These are phyloP conservation scores for Aspergillus hiratsukae DNA, from an alignment of 2,329 filamentous ascomycete species.

Conservation along the genomic window DNA sequence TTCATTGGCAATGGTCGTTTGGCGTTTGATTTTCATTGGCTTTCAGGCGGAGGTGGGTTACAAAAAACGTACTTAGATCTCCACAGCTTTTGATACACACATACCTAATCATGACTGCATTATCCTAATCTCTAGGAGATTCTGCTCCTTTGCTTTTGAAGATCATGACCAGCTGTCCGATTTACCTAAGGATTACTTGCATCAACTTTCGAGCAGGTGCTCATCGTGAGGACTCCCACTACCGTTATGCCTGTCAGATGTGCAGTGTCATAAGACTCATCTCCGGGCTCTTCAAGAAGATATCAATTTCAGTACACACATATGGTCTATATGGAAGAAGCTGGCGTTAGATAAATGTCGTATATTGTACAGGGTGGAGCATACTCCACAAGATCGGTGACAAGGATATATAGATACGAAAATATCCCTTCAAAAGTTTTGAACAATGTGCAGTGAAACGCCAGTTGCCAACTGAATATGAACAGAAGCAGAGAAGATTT, in stretches of 20 bases:
- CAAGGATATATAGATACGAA: background rate
- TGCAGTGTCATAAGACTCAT: background rate
- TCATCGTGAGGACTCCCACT: background rate
- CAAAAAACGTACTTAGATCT: background rate
- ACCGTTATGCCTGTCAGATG: background rate
- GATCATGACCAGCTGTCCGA: background rate
- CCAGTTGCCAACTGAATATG: background rate
- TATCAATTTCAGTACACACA: background rate
- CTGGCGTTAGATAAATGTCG: background rate
- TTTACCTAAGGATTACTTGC: background rate
- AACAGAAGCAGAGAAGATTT: background rate
- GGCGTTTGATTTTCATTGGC: conserved; percentile 15
- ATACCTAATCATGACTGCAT: background rate
- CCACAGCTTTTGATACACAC: background rate
- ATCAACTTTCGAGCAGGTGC: background rate
- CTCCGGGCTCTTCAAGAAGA: background rate
- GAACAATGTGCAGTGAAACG: background rate
- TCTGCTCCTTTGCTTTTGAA: background rate
- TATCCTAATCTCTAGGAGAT: background rate
- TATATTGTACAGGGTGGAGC: background rate
- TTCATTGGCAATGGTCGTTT: conserved; percentile 23
- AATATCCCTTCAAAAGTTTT: background rate
- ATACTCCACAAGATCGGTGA: background rate
- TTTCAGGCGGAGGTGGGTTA: conserved; percentile 6
- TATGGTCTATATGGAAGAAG: background rate